A percentile compares a stretch with the other conserved stretches of the same genome.
These are phyloP conservation scores for Sergeia podlipaevii DNA, from an alignment of 208 protist species.

Conservation along the genomic window DNA sequence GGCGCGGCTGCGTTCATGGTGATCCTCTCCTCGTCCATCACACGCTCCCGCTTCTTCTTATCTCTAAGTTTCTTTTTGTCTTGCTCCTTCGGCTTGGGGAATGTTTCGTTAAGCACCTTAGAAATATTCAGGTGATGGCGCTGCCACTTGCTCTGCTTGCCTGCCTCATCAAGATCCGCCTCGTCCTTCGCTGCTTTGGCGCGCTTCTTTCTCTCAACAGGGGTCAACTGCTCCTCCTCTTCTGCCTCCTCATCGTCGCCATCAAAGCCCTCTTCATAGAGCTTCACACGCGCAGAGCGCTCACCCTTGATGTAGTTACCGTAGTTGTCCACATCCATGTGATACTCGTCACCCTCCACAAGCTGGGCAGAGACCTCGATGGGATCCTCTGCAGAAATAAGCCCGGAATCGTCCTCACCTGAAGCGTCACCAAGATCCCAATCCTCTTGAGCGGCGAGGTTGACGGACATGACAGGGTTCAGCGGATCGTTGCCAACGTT, in stretches of 20 bases:
- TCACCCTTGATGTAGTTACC: conserved; percentile 74
- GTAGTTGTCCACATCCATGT: conserved; percentile 89
- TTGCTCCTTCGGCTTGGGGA: conserved; percentile 65
- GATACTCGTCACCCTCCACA: conserved; percentile 71
- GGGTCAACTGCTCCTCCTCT: conserved; percentile 12
- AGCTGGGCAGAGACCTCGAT: conserved; percentile 38
- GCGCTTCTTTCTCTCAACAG: conserved; percentile 12
- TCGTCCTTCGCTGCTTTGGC: conserved; percentile 34
- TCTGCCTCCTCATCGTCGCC: conserved; percentile 27
- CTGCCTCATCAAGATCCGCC: conserved; percentile 34
- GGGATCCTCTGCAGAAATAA: conserved; percentile 7
- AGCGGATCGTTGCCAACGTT: conserved; percentile 64
- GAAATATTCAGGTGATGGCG: conserved; percentile 81
- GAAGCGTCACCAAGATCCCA: conserved; percentile 70
- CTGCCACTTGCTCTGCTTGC: conserved; percentile 74
- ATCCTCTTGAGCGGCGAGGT: conserved; percentile 76
- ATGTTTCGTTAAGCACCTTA: conserved; percentile 79
- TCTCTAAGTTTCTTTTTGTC: too few species aligned
- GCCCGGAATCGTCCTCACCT: conserved; percentile 20
- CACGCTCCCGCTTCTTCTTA: conserved; percentile 37
- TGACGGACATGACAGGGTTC: conserved; percentile 74
- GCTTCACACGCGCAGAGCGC: conserved; percentile 62
- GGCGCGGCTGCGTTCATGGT: conserved; percentile 44
- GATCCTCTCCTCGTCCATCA: conserved; percentile 76
- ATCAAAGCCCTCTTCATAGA: conserved; percentile 73